phyloP scores from a whole-genome alignment of 1,284 basidiomycete species.

The Fistulina hepatica region DNA sequence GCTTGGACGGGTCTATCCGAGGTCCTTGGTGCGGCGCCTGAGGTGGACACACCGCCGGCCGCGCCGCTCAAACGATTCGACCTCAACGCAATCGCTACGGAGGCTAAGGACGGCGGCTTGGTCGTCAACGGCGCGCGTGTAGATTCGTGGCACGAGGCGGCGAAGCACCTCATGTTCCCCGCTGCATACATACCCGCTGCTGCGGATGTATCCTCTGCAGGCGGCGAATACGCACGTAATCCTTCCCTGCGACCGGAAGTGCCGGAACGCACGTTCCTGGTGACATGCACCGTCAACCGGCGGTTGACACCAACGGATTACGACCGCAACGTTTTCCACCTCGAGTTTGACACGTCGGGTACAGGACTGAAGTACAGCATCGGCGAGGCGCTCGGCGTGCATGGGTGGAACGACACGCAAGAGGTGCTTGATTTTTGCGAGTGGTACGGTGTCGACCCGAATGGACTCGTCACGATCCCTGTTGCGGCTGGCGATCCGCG shows the following conservation, averaged over 20 bases:
- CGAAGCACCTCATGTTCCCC: conserved; percentile 84
- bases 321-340: conserved; percentile 97
- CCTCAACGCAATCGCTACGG: conserved; percentile 60
- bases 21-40: conserved; percentile 28
- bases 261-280: conserved; percentile 85
- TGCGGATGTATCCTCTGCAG: conserved; percentile 18
- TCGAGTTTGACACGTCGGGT: conserved; percentile 88
- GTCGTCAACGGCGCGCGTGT: conserved; percentile 52
- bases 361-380: conserved; percentile 94
- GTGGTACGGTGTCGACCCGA: conserved; percentile 86
- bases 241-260: conserved; percentile 79
- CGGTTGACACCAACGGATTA: conserved; percentile 92
- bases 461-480: conserved; percentile 77
- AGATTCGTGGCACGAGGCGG: conserved; percentile 77
- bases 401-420: conserved; percentile 93
- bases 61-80: conserved; percentile 45
- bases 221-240: conserved; percentile 43
- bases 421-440: conserved; percentile 85
- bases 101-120: conserved; percentile 41
- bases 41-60: conserved; percentile 17
- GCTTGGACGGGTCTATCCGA: conserved; percentile 51
- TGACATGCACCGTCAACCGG: conserved; percentile 89
- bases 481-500: conserved; percentile 48
- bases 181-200: conserved; percentile 48
- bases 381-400: conserved; percentile 93